A percentile compares a stretch with the other conserved stretches of the same genome.
phyloP scores from a whole-genome alignment of 805 yeast species.

The Candida odintsovae region DNA sequence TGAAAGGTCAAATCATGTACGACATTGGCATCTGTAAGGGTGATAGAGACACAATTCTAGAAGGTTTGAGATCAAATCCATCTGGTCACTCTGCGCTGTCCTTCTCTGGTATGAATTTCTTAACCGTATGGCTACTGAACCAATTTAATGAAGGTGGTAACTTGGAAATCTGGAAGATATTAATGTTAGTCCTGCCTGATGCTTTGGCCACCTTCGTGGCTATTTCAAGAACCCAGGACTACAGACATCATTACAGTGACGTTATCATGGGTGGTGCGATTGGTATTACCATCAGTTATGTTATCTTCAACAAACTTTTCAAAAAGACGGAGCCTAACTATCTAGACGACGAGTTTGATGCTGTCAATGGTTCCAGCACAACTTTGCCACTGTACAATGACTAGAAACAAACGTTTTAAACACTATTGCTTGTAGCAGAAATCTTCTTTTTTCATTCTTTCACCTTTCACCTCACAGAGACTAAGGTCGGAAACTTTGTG shows the following conservation, averaged over 20 bases:
- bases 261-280: conserved; percentile 65
- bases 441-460: too few relatives aligned
- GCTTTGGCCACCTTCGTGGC: conserved; percentile 77
- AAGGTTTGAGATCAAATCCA: conserved; percentile 77
- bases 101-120: conserved; percentile 59
- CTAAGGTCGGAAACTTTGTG: too few relatives aligned
- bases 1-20: conserved; percentile 12
- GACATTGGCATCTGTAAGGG: conserved; percentile 51
- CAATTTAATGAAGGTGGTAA: conserved; percentile 33
- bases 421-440: too few relatives aligned
- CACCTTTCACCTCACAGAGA: too few relatives aligned
- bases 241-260: conserved; percentile 88
- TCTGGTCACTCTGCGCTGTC: conserved; percentile 72
- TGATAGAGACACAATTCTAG: conserved; percentile 37
- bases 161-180: conserved; percentile 54
- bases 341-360: conserved; percentile 1
- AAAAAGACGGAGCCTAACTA: conserved; percentile 15
- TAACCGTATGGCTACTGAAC: conserved; percentile 58
- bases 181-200: conserved; percentile 45
- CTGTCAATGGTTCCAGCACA: background rate
- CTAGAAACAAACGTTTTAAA: background rate
- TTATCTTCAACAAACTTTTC: conserved; percentile 15
- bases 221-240: conserved; percentile 80
- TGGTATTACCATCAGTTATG: conserved; percentile 36
- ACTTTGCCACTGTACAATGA: background rate